These are phyloP conservation scores for Annulohypoxylon moriforme DNA, from an alignment of 495 filamentous ascomycete species.

Conservation along the genomic window DNA sequence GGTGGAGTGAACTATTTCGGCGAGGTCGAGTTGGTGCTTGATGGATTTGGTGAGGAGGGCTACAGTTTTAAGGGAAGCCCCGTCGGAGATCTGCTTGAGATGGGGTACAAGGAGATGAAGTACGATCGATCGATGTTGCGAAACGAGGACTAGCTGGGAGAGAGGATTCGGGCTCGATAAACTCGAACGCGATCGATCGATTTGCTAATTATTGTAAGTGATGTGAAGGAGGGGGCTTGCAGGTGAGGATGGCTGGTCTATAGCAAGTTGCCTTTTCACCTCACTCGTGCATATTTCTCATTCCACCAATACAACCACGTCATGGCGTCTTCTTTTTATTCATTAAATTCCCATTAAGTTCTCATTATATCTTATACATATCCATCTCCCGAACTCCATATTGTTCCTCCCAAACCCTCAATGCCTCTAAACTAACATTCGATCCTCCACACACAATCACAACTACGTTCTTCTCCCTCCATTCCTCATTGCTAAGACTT, in stretches of 20 bases:
- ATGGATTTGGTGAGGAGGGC: constrained; percentile 30
- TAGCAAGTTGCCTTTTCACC: not conserved
- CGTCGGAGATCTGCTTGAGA: not conserved
- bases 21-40: constrained; percentile 58
- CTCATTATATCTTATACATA: not conserved
- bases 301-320: too few species aligned
- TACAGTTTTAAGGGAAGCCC: not conserved
- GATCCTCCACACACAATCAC: constrained; percentile 89
- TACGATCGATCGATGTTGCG: constrained; percentile 30
- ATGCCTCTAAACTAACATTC: constrained; percentile 74
- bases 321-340: not conserved
- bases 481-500: constrained; percentile 61
- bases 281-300: not conserved
- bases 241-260: not conserved
- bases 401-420: constrained; percentile 70
- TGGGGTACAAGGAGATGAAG: constrained; percentile 26
- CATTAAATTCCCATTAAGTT: not conserved
- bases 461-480: constrained; percentile 75
- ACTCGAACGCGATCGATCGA: not conserved
- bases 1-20: constrained; percentile 63
- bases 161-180: not conserved
- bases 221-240: too few species aligned
- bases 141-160: not conserved
- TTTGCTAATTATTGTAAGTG: not conserved
- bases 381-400: constrained; percentile 52